Base-by-base conservation (phyloP, 116 monocot genomes). In the Cymodocea nodosa region DNA sequence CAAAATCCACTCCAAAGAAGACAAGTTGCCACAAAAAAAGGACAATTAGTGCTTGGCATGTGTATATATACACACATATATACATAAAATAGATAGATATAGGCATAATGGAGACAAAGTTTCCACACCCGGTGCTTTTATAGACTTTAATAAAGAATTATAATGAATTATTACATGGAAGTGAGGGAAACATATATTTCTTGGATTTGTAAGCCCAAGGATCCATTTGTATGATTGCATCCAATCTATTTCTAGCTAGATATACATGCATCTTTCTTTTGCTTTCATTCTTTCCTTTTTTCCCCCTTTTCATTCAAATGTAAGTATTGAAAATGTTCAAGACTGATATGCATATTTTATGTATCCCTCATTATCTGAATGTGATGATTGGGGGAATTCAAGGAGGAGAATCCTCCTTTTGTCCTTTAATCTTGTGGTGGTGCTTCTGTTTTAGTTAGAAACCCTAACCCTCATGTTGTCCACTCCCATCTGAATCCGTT, bases 61-160 rank as follows among this genome's bases (percentile, higher is more conserved):
- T 62, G 59, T n/a, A n/a, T n/a, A n/a, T 30, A 30, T 30, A 30
- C 30, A 30, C 30, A 3, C 30, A 30, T 3, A 30, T 30, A 68
- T 71, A 75, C 64, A 68, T 63, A 13, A 18, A 51, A 61, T 64
- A 75, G 75, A 52, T 61, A 76, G 7, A 56, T 11, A 63, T 3
- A 25, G 35, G 67, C 70, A 30, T 30, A 30, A 77, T 74, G 74
- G 78, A 72, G 82, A 75, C 82, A 82, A 73, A 75, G 71, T 82
- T 74, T 82, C 70, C 75, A 80, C 79, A 73, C 67, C 71, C 56
- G 20, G 40, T 30, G 55, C 74, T 79, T 73, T 78, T 49, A 53
- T 69, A 82, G 72, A 60, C 82, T 78, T 72, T 78, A 65, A 35
- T 52, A 55, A 71, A 78, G 56, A 64, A 62, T 66, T 15, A 30